Evolutionary conservation across 2,329 filamentous ascomycete genomes (phyloP).

Genomic region (Talaromyces sp.): DNA sequence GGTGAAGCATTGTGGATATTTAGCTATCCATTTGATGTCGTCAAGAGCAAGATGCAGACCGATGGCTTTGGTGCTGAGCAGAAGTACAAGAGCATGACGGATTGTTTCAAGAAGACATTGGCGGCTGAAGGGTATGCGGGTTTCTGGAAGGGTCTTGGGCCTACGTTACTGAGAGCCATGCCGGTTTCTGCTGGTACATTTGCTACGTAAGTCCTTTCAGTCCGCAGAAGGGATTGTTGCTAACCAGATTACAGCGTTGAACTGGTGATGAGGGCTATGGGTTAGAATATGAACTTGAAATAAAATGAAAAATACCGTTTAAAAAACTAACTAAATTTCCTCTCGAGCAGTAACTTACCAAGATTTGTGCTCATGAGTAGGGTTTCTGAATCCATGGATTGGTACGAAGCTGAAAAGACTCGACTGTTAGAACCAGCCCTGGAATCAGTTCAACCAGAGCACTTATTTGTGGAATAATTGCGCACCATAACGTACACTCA

Average conservation of each 20-base stretch:
- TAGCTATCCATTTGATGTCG: conserved; percentile 92
- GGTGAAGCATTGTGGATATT: conserved; percentile 90
- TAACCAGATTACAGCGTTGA: conserved; percentile 35
- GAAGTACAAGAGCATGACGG: conserved; percentile 75
- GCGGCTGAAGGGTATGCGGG: conserved; percentile 69
- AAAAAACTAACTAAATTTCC: no score
- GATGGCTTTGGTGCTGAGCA: conserved; percentile 74
- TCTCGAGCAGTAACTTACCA: no score
- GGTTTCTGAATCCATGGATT: not conserved
- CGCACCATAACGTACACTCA: not conserved
- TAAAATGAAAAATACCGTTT: not conserved
- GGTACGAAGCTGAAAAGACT: not conserved
- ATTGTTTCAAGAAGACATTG: conserved; percentile 83
- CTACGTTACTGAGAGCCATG: conserved; percentile 90
- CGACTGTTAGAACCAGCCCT: no score
- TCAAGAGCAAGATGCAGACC: conserved; percentile 99
- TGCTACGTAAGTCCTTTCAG: conserved; percentile 56
- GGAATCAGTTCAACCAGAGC: not conserved
- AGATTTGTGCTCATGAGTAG: no score
- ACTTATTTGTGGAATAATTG: not conserved
- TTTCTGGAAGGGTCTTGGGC: conserved; percentile 92
- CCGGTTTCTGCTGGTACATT: conserved; percentile 97
- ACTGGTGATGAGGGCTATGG: conserved; percentile 44
- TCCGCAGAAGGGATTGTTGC: conserved; percentile 11
- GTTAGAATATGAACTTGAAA: conserved; percentile 21